These are phyloP conservation scores for Verticillium albo-atrum DNA, from an alignment of 2,329 filamentous ascomycete genomes.

Conservation along the genomic window DNA sequence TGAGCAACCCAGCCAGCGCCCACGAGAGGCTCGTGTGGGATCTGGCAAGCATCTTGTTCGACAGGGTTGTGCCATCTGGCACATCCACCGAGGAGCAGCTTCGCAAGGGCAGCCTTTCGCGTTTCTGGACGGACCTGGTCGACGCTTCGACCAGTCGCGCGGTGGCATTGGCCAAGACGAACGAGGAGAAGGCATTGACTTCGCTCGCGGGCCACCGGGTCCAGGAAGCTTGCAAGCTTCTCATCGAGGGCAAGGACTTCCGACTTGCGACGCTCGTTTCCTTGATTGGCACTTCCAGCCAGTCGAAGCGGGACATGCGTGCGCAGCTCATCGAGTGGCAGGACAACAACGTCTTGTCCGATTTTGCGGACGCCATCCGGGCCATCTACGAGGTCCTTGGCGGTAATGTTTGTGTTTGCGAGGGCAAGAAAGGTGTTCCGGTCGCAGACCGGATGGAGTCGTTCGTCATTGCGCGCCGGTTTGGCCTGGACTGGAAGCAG, in stretches of 20 bases:
- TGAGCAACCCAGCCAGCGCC: conserved; percentile 37
- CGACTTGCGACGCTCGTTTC: conserved; percentile 81
- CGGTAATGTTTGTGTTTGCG: conserved; percentile 79
- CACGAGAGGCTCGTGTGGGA: conserved; percentile 81
- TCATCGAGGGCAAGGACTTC: conserved; percentile 73
- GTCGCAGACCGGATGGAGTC: conserved; percentile 75
- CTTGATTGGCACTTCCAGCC: conserved; percentile 70
- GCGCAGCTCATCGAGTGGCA: conserved; percentile 83
- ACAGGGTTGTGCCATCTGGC: conserved; percentile 47
- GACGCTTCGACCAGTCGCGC: conserved; percentile 51
- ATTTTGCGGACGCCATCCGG: conserved; percentile 79
- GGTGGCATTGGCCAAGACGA: conserved; percentile 54
- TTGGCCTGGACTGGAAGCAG: conserved; percentile 88
- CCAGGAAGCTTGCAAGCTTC: conserved; percentile 74
- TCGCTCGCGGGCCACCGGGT: conserved; percentile 75
- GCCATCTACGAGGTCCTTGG: conserved; percentile 85
- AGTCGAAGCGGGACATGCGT: conserved; percentile 68
- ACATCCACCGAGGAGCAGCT: conserved; percentile 25
- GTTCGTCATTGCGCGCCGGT: conserved; percentile 79
- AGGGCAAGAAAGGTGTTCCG: conserved; percentile 68
- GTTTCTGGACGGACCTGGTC: conserved; percentile 63
- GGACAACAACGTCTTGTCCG: conserved; percentile 75
- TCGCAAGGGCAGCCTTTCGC: conserved; percentile 62
- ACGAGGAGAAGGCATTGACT: conserved; percentile 80
- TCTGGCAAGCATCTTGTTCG: conserved; percentile 81